Conservation (phyloP, 2,329 filamentous ascomycete genomes). For the Ophiostoma populinum region DNA sequence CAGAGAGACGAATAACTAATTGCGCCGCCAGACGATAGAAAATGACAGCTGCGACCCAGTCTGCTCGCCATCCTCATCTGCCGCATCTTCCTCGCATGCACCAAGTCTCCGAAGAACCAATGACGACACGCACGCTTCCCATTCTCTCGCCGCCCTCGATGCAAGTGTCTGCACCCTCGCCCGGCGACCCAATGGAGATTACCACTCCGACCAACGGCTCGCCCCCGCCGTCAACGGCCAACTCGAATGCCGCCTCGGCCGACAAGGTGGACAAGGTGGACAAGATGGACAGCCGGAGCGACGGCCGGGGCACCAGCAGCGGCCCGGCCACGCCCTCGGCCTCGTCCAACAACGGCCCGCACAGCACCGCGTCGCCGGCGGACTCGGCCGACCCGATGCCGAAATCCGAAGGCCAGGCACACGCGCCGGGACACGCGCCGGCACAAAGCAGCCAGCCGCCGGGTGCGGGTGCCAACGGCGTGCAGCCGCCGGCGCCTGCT, state of each 20-base stretch:
- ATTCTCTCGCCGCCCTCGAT: conserved; percentile 38
- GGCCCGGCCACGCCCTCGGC: neutral
- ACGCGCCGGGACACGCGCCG: no score
- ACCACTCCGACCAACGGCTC: conserved; percentile 33
- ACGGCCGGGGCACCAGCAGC: neutral
- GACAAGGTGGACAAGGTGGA: no score
- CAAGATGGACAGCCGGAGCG: no score
- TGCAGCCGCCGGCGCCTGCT: conserved; percentile 25
- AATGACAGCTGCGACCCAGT: conserved; percentile 37
- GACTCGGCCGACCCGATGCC: conserved; percentile 6
- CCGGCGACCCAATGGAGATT: conserved; percentile 44
- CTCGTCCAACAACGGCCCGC: neutral
- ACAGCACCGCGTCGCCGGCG: conserved; percentile 1
- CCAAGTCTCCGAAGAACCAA: conserved; percentile 26
- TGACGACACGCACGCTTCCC: conserved; percentile 37
- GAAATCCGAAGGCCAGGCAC: conserved; percentile 24
- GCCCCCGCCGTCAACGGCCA: conserved; percentile 23
- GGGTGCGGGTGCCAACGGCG: no score
- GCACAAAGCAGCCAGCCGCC: no score
- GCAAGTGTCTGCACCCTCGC: conserved; percentile 40
- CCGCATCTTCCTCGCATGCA: conserved; percentile 24
- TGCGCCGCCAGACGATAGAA: no score
- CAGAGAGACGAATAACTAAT: no score
- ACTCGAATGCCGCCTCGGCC: no score
- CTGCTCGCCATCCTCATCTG: conserved; percentile 25